Percentiles rank a stretch among this genome's conserved stretches.
Evolutionary conservation across 495 filamentous ascomycete genomes (phyloP).

Genomic region (Aspergillus taichungensis): DNA sequence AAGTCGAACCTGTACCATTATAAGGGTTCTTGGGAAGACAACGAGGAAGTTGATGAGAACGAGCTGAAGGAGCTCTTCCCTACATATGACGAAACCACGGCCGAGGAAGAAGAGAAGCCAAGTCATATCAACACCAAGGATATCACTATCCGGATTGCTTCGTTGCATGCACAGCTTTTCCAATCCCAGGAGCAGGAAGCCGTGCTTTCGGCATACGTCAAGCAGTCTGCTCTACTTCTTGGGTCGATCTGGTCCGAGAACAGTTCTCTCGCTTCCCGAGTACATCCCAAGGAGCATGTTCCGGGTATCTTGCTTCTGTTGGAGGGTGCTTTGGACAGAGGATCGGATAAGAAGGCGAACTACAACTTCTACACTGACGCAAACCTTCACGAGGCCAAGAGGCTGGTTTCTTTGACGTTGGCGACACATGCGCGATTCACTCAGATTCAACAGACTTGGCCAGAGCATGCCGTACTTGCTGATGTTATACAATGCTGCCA

Average conservation of each 20-base stretch:
- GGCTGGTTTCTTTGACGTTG: constrained; percentile 55
- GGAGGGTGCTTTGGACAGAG: constrained; percentile 44
- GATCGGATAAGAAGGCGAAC: constrained; percentile 16
- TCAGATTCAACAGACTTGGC: constrained; percentile 60
- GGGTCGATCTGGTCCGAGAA: constrained; percentile 31
- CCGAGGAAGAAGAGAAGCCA: constrained; percentile 20
- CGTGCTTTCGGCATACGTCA: constrained; percentile 27
- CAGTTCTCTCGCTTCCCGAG: constrained; percentile 23
- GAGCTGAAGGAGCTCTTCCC: constrained; percentile 78
- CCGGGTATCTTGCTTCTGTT: constrained; percentile 58
- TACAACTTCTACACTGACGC: constrained; percentile 88
- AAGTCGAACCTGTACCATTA: constrained; percentile 74
- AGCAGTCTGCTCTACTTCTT: constrained; percentile 29
- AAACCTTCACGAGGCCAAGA: constrained; percentile 65
- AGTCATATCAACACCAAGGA: constrained; percentile 29
- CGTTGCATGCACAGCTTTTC: constrained; percentile 46
- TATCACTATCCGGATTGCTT: constrained; percentile 41
- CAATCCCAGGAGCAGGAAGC: constrained; percentile 16
- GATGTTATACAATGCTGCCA: constrained; percentile 70
- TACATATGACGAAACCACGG: constrained; percentile 48
- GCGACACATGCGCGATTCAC: constrained; percentile 59
- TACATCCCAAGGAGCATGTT: constrained; percentile 45
- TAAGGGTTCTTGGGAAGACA: constrained; percentile 61
- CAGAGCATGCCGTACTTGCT: constrained; percentile 62
- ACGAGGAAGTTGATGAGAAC: constrained; percentile 65